These are phyloP conservation scores for Fusarium sp. DNA, from an alignment of 2,329 filamentous ascomycete genomes.

Conservation along the genomic window DNA sequence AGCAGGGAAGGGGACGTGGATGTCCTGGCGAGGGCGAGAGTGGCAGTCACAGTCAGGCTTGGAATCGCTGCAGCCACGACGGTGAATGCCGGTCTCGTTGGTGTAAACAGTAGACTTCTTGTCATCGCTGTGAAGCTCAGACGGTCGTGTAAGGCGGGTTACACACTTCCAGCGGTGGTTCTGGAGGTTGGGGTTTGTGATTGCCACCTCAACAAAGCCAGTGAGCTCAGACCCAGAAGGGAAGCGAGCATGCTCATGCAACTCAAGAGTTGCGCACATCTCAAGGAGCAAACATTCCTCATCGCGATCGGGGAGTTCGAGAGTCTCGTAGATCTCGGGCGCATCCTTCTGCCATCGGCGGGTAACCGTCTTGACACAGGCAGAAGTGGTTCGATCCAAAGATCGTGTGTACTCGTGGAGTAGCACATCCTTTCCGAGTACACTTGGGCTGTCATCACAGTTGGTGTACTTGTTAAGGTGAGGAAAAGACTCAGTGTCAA, in stretches of 20 bases:
- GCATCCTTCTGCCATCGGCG: slow-evolving; percentile 69
- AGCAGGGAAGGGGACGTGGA: slow-evolving; percentile 68
- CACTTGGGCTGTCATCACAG: slow-evolving; percentile 63
- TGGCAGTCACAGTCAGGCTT: slow-evolving; percentile 64
- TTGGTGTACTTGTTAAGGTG: slow-evolving; percentile 66
- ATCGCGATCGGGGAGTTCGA: slow-evolving; percentile 61
- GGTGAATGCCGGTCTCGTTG: slow-evolving; percentile 65
- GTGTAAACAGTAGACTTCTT: slow-evolving; percentile 58
- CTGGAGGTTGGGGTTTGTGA: slow-evolving; percentile 64
- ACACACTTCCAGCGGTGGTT: slow-evolving; percentile 70
- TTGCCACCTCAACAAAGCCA: slow-evolving; percentile 68
- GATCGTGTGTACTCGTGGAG: slow-evolving; percentile 69
- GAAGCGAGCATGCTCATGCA: slow-evolving; percentile 68
- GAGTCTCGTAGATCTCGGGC: slow-evolving; percentile 64
- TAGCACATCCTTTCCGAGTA: slow-evolving; percentile 63
- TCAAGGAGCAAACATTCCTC: slow-evolving; percentile 69
- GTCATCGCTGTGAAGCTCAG: slow-evolving; percentile 63
- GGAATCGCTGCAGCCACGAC: slow-evolving; percentile 61
- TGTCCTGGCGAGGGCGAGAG: slow-evolving; percentile 58
- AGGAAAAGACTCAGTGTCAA: slow-evolving; percentile 63
- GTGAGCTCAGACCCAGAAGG: slow-evolving; percentile 69
- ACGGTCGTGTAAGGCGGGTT: slow-evolving; percentile 67
- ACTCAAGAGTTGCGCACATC: slow-evolving; percentile 69
- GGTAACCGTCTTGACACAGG: slow-evolving; percentile 64
- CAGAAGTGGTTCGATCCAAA: slow-evolving; percentile 66